Evolutionary conservation across 1,284 basidiomycete species (phyloP).

Genomic region (Irpex sp.): DNA sequence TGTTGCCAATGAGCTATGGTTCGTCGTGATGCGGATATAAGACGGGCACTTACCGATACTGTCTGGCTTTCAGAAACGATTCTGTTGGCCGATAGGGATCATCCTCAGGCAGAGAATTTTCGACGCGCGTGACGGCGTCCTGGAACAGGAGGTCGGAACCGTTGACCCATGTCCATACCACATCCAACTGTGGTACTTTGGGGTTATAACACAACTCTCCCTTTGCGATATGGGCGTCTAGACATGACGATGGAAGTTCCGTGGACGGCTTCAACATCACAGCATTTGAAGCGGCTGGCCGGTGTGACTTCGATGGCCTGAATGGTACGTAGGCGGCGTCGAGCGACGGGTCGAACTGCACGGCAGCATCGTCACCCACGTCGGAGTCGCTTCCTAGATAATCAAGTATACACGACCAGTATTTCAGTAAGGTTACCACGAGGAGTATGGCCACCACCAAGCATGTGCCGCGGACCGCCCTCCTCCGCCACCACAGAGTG

Average conservation of each 20-base stretch:
- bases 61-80: slow-evolving; percentile 6
- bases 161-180: slow-evolving; percentile 16
- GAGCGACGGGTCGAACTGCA: neutral
- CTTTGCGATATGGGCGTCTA: slow-evolving; percentile 10
- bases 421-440: slow-evolving; percentile 19
- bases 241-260: slow-evolving; percentile 9
- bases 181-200: slow-evolving; percentile 4
- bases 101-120: neutral
- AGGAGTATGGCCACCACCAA: slow-evolving; percentile 16
- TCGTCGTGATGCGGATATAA: neutral
- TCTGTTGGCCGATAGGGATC: slow-evolving; percentile 7
- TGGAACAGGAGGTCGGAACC: slow-evolving; percentile 12
- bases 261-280: slow-evolving; percentile 5
- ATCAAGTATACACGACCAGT: slow-evolving; percentile 2
- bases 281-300: neutral
- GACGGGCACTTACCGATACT: slow-evolving; percentile 7
- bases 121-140: slow-evolving; percentile 8
- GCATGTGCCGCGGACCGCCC: slow-evolving; percentile 18
- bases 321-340: slow-evolving; percentile 21
- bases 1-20: no score
- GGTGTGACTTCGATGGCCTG: slow-evolving; percentile 3
- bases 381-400: slow-evolving; percentile 6
- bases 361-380: slow-evolving; percentile 8
- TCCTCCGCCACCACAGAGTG: slow-evolving; percentile 15
- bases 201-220: slow-evolving; percentile 10